phyloP scores from a whole-genome alignment of 108 stramenopile species.

The Nitzschia sp. region DNA sequence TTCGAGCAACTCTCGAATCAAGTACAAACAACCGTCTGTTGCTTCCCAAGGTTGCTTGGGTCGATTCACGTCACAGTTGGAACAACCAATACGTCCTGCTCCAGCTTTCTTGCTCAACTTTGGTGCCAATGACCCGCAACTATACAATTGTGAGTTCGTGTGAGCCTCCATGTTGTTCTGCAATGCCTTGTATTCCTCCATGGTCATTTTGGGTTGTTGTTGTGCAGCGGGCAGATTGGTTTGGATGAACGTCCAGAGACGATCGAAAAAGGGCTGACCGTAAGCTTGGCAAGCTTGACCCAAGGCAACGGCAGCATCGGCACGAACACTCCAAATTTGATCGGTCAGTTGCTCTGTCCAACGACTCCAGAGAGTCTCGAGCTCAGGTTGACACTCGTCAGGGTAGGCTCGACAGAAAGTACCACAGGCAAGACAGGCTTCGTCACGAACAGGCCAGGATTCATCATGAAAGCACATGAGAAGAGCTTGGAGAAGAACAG shows the following conservation, averaged over 20 bases:
- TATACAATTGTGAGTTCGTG: slow-evolving; percentile 82
- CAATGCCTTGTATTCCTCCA: slow-evolving; percentile 77
- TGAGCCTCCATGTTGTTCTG: slow-evolving; percentile 79
- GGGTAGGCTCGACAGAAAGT: slow-evolving; percentile 83
- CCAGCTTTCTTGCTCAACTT: slow-evolving; percentile 91
- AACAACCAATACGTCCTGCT: slow-evolving; percentile 87
- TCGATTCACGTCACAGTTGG: slow-evolving; percentile 76
- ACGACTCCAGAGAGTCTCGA: slow-evolving; percentile 78
- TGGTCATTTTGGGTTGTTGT: slow-evolving; percentile 81
- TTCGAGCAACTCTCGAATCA: slow-evolving; percentile 72
- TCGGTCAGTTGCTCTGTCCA: slow-evolving; percentile 95
- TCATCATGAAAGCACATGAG: slow-evolving; percentile 97
- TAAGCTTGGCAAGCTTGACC: slow-evolving; percentile 86
- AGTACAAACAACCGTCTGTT: slow-evolving; percentile 92
- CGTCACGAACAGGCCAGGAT: slow-evolving; percentile 97
- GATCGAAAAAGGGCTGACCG: slow-evolving; percentile 48
- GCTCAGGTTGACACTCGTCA: slow-evolving; percentile 81
- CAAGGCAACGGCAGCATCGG: slow-evolving; percentile 92
- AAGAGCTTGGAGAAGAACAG: slow-evolving; percentile 79
- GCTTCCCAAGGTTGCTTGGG: slow-evolving; percentile 92
- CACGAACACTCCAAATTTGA: slow-evolving; percentile 95
- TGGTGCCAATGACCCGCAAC: slow-evolving; percentile 92
- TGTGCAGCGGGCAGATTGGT: slow-evolving; percentile 66
- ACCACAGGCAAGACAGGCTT: slow-evolving; percentile 94
- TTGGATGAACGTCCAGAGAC: slow-evolving; percentile 48